These are phyloP conservation scores for Acanthamoeba castellanii DNA, from an alignment of 208 protist genomes.

Conservation along the genomic window DNA sequence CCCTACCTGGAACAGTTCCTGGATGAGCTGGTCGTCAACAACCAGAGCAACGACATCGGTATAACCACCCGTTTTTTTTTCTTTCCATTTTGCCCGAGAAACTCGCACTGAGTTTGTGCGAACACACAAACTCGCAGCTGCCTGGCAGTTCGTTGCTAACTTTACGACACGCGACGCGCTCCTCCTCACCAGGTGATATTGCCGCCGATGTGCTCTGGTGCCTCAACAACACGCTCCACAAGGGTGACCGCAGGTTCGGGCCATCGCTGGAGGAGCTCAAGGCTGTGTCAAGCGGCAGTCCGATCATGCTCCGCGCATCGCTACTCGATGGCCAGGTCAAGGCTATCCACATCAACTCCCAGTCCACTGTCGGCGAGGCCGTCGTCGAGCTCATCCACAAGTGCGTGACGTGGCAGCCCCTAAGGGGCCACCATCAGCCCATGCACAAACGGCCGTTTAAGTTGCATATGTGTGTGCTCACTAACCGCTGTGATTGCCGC, in stretches of 20 bases:
- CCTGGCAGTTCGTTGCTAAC: no score
- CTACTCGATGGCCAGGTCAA: conserved; percentile 38
- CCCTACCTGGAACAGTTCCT: conserved; percentile 69
- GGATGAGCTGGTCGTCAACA: conserved; percentile 12
- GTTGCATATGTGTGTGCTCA: no score
- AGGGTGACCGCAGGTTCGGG: conserved; percentile 6
- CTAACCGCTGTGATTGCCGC: background rate
- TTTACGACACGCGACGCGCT: background rate
- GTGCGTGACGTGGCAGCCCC: background rate
- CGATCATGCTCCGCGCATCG: conserved; percentile 48
- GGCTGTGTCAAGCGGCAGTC: conserved; percentile 11
- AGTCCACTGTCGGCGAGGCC: conserved; percentile 55
- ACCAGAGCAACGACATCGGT: background rate
- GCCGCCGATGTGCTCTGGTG: conserved; percentile 49
- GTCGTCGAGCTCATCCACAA: conserved; percentile 51
- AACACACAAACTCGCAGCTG: background rate
- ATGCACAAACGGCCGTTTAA: no score
- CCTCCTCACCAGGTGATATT: background rate
- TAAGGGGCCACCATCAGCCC: background rate
- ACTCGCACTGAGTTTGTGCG: background rate
- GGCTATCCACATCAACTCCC: conserved; percentile 64
- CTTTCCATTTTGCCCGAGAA: no score
- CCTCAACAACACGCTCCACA: conserved; percentile 45
- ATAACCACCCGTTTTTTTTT: background rate
- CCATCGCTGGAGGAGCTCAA: conserved; percentile 51